Base-by-base conservation (phyloP, 176 grass and related monocot genomes). In the Panicum miliaceum region DNA sequence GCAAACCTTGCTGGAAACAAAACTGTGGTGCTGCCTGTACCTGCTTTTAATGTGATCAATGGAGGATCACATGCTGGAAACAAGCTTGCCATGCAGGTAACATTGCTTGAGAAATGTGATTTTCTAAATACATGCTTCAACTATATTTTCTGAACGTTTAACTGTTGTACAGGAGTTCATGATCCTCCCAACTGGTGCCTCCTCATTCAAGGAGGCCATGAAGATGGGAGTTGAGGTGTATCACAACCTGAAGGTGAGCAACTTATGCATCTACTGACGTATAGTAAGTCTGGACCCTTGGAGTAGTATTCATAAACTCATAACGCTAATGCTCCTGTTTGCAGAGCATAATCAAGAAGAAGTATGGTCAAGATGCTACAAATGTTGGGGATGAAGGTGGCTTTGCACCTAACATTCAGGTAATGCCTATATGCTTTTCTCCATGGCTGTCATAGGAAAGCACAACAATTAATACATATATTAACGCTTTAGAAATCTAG, bases 381-480 rank as follows among this genome's bases (percentile, higher is more conserved):
- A 98, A 98, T 87, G 93, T 98, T 46, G 96, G 96, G 64, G 96
- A 98, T 80, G 96, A 98, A 89, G 96, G 96, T 82, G 96, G 96
- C 83, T 98, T 98, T 85, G 96, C 96, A 81, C 96, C 96, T 42
- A 98, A 98, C 87, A 95, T 98, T 82, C 96, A 95, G 96, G 96
- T 73, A 51, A 73, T 73, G 15, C 34, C 25, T 7, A 50, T 50
- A 32, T 46, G 7, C 15, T 72, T 14, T 48, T 47, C 23, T 47
- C 45, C 51, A 46, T 6, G 4, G 70, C 15, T 73, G 25, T 29
- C 14, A 47, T 71, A 18, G 13, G 42, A 5, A 50, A 50, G 12
- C 13, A 72, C 69, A 72, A 18, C 3, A 18, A 93, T 98, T 71
- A 0, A 14, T 71, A 26, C 5, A 8, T 29, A 1, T 69, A 27